Conservation (phyloP, 2,329 filamentous ascomycete species). For the Cladophialophora immunda region DNA sequence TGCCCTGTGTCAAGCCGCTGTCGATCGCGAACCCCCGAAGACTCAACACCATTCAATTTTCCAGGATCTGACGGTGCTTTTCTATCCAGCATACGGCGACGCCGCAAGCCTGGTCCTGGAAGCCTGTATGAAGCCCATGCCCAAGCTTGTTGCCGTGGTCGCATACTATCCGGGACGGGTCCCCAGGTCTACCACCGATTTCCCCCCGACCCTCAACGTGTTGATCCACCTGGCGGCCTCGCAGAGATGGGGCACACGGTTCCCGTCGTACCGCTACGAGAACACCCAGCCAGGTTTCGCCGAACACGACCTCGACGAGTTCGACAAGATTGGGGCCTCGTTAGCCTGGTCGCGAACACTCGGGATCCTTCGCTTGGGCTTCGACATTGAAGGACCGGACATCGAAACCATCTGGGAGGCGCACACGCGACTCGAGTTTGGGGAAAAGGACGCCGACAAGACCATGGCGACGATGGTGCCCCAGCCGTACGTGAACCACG, state of each 20-base stretch:
- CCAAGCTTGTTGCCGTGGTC: constrained; percentile 66
- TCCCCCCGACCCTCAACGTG: constrained; percentile 54
- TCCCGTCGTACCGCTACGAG: constrained; percentile 62
- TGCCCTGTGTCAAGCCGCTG: not conserved
- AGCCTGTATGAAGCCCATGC: constrained; percentile 64
- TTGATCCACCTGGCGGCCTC: constrained; percentile 66
- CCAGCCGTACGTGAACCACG: constrained; percentile 46
- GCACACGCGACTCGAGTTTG: constrained; percentile 45
- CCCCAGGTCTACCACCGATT: constrained; percentile 55
- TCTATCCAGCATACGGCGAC: constrained; percentile 64
- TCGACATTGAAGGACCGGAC: constrained; percentile 52
- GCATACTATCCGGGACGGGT: constrained; percentile 71
- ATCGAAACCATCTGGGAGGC: constrained; percentile 52
- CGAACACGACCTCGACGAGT: constrained; percentile 74
- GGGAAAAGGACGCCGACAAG: constrained; percentile 46
- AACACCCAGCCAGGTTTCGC: constrained; percentile 72
- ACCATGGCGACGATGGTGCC: constrained; percentile 44
- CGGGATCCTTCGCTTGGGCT: constrained; percentile 66
- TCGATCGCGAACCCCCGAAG: not conserved
- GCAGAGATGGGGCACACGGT: constrained; percentile 44
- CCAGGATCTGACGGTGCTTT: not conserved
- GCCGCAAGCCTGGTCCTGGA: constrained; percentile 68
- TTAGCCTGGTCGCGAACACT: constrained; percentile 75
- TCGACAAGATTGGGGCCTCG: constrained; percentile 69
- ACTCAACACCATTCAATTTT: not conserved